These are phyloP conservation scores for Jasminum sambac DNA, from an alignment of 257 asterid species.

Conservation along the genomic window DNA sequence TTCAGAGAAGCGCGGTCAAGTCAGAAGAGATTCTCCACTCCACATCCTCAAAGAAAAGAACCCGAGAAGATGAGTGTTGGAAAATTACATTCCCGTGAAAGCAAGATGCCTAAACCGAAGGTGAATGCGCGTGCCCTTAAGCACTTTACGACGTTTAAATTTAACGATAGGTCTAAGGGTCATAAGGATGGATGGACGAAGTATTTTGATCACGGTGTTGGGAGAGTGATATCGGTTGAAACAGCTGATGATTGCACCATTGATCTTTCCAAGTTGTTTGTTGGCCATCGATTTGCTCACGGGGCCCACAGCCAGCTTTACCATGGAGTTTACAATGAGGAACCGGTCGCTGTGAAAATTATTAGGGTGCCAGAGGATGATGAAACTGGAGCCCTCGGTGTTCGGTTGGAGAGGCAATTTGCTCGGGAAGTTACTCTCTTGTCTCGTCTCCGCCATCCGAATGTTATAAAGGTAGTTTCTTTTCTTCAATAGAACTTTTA, in stretches of 20 bases:
- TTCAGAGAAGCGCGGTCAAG: conserved; percentile 74
- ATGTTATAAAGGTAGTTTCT: conserved; percentile 53
- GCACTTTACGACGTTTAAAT: conserved; percentile 44
- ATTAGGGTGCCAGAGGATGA: conserved; percentile 70
- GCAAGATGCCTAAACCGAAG: conserved; percentile 25
- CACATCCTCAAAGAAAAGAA: conserved; percentile 50
- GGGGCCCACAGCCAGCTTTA: conserved; percentile 71
- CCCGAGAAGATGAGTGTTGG: conserved; percentile 39
- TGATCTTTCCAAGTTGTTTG: conserved; percentile 56
- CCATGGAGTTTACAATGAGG: conserved; percentile 57
- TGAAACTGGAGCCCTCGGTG: conserved; percentile 47
- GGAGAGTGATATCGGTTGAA: conserved; percentile 67
- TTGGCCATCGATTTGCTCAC: conserved; percentile 62
- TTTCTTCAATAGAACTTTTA: too few relatives aligned
- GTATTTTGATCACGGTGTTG: conserved; percentile 68
- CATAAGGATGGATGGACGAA: conserved; percentile 61
- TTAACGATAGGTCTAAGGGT: conserved; percentile 46
- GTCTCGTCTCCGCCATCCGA: conserved; percentile 63
- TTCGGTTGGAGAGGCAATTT: conserved; percentile 66
- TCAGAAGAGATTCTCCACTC: conserved; percentile 66
- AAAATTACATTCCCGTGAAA: conserved; percentile 39
- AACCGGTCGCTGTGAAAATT: conserved; percentile 64
- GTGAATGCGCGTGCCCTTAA: conserved; percentile 40
- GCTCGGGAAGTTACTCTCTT: conserved; percentile 59
- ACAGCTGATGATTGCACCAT: conserved; percentile 46